Evolutionary conservation across 169 alveolate species (phyloP), one percentile per base, ranked within the genome.

Genomic region (Plasmodium adleri): DNA sequence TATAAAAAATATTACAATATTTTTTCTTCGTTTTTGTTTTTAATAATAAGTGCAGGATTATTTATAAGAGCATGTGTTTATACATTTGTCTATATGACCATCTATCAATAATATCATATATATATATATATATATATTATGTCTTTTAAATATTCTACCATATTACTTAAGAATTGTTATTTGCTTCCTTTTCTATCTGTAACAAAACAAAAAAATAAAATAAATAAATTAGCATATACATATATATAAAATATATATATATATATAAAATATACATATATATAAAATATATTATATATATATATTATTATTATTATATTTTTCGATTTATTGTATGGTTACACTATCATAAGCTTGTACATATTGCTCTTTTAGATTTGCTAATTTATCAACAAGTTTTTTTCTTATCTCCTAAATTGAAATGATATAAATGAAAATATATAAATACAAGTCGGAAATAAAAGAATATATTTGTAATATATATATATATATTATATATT

Each of bases 291-390:
- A n/a, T 26, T 39, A 71, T n/a, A 45, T 45, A 68, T n/a, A 70
- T 17, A 43, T 28, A 15, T 7, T 32, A 67, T 15, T 32, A 45
- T 15, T 32, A 4, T 32, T 32, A 0, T 32, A 4, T 32, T 32
- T 32, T 32, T 32, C 8, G 8, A 32, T 32, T 32, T 8, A 32
- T 32, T 32, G 45, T 32, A 20, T 32, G 7, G 9, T 72, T 72
- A 72, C 83, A 72, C 67, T 22, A 49, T 72, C 83, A 58, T 72
- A 67, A 9, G 83, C 54, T 39, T 72, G 68, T 39, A 72, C 15
- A 22, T 49, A 72, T 22, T 72, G 83, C 24, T 72, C 83, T 54
- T 72, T 72, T 0, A 72, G 39, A 26, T 72, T 72, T 24, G 83
- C 20, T 13, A 72, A 15, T 50, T 72, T 72, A 59, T 72, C 83